phyloP scores from a whole-genome alignment of 164 flowering plant species.

The Platanus orientalis region DNA sequence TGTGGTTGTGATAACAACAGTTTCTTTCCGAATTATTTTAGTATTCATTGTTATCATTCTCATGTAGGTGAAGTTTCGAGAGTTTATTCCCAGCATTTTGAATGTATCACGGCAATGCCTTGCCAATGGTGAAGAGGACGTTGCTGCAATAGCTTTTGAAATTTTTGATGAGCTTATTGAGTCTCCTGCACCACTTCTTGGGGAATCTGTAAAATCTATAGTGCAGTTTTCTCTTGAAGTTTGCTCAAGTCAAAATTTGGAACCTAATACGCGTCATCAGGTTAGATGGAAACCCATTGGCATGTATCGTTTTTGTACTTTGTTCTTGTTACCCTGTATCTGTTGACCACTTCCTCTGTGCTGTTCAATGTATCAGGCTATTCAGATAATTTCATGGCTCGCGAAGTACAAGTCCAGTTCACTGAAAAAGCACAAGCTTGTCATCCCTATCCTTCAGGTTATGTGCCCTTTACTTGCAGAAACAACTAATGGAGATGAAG shows the following conservation, averaged over 20 bases:
- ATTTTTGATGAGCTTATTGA: conserved; percentile 97
- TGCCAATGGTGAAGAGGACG: conserved; percentile 90
- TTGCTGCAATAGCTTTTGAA: conserved; percentile 90
- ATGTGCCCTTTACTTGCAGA: conserved; percentile 95
- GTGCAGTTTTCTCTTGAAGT: conserved; percentile 98
- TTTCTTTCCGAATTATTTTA: background rate
- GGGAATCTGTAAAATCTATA: conserved; percentile 85
- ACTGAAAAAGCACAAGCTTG: conserved; percentile 84
- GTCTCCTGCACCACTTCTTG: conserved; percentile 97
- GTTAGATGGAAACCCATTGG: conserved; percentile 25
- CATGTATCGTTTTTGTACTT: background rate
- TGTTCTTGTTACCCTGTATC: background rate
- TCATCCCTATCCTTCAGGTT: conserved; percentile 79
- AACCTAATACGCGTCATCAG: conserved; percentile 88
- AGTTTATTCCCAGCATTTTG: conserved; percentile 89
- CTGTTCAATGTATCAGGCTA: conserved; percentile 57
- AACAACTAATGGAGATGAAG: conserved; percentile 59
- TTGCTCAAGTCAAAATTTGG: conserved; percentile 77
- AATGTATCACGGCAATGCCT: conserved; percentile 84
- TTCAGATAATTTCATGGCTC: conserved; percentile 96
- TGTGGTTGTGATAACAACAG: background rate
- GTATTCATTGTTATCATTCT: background rate
- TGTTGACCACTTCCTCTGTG: conserved; percentile 7
- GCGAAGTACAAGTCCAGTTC: conserved; percentile 81
- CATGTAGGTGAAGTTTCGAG: conserved; percentile 77